Evolutionary conservation across 2,329 filamentous ascomycete genomes (phyloP), one percentile per base, ranked within the genome.

Genomic region (Neoscytalidium dimidiatum): DNA sequence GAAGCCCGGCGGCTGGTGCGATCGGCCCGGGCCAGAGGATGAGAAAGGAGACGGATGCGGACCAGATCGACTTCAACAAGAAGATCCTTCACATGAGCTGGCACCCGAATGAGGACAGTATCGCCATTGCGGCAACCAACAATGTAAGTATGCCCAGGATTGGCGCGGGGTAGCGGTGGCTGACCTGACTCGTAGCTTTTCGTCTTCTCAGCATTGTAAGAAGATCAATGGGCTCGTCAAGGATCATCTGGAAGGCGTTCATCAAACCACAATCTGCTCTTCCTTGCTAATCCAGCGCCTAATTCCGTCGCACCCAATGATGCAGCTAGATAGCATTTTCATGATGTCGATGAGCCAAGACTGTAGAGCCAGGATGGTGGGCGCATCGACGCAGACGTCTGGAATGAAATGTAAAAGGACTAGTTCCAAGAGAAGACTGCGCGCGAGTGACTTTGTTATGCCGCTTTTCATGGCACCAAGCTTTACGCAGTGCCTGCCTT

Each of bases 81-180:
- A 99, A 99, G 87, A 99, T 99, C 73, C 79, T 99, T 76, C 95
- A 99, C 79, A 99, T 99, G 95, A 98, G 94, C 82, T 99, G 95
- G 95, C 95, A 99, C 88, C 95, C 95, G 56, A 97, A 96, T 74
- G 95, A 99, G 81, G 94, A 99, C 82, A 98, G 94, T 82, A 99
- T 99, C 81, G 95, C 95, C 65, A 99, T 99, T 83, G 95, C 95
- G 71, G 95, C 95, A 67, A 99, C 95, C 69, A 99, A 99, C 85
- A 99, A 99, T 81, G 95, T 98, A 82, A 90, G 94, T 84, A 46
- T n/a, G 48, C 60, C 4, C 35, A 29, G 28, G 26, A 44, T n/a
- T 5, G 13, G 28, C 9, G 28, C 41, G 17, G 13, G 26, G 11
- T 6, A 33, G 26, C 56, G 17, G 3, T 2, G 21, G 64, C 70